phyloP scores from a whole-genome alignment of 257 asterid genomes.

The Solanum corneliomulleri region DNA sequence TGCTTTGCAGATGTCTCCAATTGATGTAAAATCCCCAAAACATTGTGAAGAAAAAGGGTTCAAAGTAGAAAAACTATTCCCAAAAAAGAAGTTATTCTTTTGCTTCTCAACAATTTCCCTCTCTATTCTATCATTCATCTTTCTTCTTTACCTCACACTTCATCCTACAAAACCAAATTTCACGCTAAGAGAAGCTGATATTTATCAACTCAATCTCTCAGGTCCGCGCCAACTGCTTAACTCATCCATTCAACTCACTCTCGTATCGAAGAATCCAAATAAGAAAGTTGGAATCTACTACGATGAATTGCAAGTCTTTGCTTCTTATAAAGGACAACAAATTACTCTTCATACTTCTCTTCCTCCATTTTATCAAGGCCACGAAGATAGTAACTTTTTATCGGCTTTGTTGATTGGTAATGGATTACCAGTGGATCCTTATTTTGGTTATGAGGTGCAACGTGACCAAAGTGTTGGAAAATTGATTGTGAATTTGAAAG shows the following conservation, averaged over 20 bases:
- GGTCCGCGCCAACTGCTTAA: slow-evolving; percentile 46
- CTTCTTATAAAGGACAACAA: slow-evolving; percentile 65
- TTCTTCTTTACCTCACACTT: slow-evolving; percentile 64
- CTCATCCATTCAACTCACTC: slow-evolving; percentile 64
- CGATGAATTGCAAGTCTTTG: slow-evolving; percentile 48
- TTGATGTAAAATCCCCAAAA: slow-evolving; percentile 63
- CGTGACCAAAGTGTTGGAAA: slow-evolving; percentile 47
- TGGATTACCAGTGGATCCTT: slow-evolving; percentile 60
- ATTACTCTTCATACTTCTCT: slow-evolving; percentile 46
- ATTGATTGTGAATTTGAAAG: slow-evolving; percentile 38
- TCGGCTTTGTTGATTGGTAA: slow-evolving; percentile 53
- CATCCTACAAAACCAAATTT: slow-evolving; percentile 75
- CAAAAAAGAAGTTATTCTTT: slow-evolving; percentile 42
- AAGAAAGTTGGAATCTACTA: slow-evolving; percentile 70
- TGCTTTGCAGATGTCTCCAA: slow-evolving; percentile 51
- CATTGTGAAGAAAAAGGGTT: slow-evolving; percentile 59
- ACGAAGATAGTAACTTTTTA: slow-evolving; percentile 45
- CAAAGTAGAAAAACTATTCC: slow-evolving; percentile 4
- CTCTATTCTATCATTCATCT: slow-evolving; percentile 48
- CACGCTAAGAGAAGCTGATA: slow-evolving; percentile 45
- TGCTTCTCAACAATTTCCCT: slow-evolving; percentile 47
- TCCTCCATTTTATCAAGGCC: slow-evolving; percentile 76
- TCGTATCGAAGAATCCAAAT: slow-evolving; percentile 64
- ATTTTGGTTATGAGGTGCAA: slow-evolving; percentile 51
- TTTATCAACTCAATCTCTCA: slow-evolving; percentile 65